phyloP scores from a whole-genome alignment of 441 rosid species.

The Lepidium campestre region DNA sequence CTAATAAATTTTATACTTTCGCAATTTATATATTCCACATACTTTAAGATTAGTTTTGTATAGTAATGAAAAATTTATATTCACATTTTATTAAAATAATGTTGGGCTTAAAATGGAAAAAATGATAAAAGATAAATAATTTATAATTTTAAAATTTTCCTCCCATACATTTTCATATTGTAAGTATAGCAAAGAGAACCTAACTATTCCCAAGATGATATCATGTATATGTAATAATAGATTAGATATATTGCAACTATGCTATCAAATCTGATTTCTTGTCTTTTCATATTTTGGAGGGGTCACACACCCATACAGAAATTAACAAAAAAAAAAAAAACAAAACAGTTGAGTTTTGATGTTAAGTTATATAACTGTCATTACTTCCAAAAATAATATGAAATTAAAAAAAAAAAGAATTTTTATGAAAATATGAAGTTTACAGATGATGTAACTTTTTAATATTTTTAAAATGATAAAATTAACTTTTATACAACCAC shows the following conservation, averaged over 20 bases:
- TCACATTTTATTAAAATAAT: neutral
- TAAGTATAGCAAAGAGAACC: neutral
- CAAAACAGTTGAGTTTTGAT: neutral
- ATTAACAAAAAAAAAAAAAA: neutral
- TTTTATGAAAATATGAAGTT: too few relatives aligned
- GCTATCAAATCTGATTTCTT: neutral
- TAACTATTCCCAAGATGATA: neutral
- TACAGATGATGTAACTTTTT: too few relatives aligned
- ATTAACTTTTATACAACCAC: too few relatives aligned
- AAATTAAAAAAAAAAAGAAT: too few relatives aligned
- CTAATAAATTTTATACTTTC: neutral
- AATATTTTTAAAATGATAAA: too few relatives aligned
- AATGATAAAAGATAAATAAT: neutral
- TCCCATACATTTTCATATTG: neutral
- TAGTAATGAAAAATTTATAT: neutral
- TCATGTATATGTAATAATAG: neutral
- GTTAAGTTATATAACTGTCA: neutral
- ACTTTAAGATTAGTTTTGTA: neutral
- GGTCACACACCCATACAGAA: neutral
- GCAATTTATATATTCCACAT: neutral
- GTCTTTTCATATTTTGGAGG: conserved; percentile 8
- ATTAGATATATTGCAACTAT: neutral
- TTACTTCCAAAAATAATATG: neutral
- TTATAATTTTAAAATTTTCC: neutral
- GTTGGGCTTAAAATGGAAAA: conserved; percentile 1